Conservation (phyloP, 805 yeast genomes). For the Ogataea glucozyma region DNA sequence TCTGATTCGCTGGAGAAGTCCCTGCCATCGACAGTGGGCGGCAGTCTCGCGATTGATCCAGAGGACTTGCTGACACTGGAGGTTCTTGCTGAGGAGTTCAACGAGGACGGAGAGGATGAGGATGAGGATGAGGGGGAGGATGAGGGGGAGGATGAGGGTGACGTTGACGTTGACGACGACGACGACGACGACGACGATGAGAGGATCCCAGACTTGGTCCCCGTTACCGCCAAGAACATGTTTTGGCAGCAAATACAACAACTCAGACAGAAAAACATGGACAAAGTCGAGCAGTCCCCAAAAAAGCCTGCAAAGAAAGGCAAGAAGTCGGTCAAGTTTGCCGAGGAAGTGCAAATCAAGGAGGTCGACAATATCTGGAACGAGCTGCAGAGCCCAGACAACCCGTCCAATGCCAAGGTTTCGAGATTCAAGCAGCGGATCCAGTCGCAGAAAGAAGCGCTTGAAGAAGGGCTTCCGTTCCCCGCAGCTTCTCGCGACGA, state of each 20-base stretch:
- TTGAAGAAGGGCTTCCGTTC: slow-evolving; percentile 6
- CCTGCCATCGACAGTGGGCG: background rate
- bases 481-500: slow-evolving; percentile 16
- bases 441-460: slow-evolving; percentile 27
- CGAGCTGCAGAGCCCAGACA: slow-evolving; percentile 37
- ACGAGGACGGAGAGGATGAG: slow-evolving; percentile 23
- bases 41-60: slow-evolving; percentile 37
- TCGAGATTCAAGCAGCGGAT: slow-evolving; percentile 22
- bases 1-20: no score
- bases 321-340: slow-evolving; percentile 56
- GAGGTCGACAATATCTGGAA: slow-evolving; percentile 60
- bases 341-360: slow-evolving; percentile 53
- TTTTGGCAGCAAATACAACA: slow-evolving; percentile 44
- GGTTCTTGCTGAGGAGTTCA: slow-evolving; percentile 39
- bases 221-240: slow-evolving; percentile 35
- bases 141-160: slow-evolving; percentile 9
- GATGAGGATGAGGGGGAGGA: slow-evolving; percentile 33
- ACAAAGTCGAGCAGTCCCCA: background rate
- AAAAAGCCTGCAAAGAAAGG: background rate
- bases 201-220: slow-evolving; percentile 18
- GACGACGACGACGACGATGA: slow-evolving; percentile 17
- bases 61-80: slow-evolving; percentile 55
- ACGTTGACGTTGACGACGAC: background rate
- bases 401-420: slow-evolving; percentile 17
- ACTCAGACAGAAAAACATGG: slow-evolving; percentile 29